Conservation (phyloP, 108 stramenopile genomes). For the Nannochloropsis oceanica region DNA sequence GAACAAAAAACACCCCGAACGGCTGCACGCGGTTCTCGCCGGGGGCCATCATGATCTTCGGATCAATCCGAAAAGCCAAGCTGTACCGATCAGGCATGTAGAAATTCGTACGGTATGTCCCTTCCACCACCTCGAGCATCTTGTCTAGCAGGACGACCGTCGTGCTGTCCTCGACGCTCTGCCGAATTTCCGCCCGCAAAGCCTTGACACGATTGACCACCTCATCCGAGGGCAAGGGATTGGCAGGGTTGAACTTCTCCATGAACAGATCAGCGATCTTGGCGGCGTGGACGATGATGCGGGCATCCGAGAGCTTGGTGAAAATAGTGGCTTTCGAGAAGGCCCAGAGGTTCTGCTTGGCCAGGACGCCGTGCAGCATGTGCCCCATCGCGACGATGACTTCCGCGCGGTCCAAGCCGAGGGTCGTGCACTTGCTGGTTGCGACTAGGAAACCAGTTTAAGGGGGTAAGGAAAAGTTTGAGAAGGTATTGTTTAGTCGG, state of each 20-base stretch:
- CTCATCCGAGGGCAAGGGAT: conserved; percentile 30
- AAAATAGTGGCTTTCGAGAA: conserved; percentile 69
- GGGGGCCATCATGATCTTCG: conserved; percentile 55
- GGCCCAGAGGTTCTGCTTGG: conserved; percentile 55
- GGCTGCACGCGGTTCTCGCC: conserved; percentile 45
- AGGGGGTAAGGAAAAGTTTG: not conserved
- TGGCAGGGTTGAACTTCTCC: conserved; percentile 64
- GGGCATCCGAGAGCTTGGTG: conserved; percentile 40
- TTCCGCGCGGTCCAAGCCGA: conserved; percentile 62
- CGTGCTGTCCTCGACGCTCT: conserved; percentile 50
- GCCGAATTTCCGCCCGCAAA: conserved; percentile 40
- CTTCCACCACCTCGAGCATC: conserved; percentile 51
- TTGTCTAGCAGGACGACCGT: conserved; percentile 8
- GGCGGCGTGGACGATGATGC: conserved; percentile 51
- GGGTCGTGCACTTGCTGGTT: conserved; percentile 17
- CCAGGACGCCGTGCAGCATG: conserved; percentile 73
- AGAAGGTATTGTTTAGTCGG: not conserved
- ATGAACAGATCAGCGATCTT: conserved; percentile 72
- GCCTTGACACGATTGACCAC: conserved; percentile 8
- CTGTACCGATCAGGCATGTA: conserved; percentile 83
- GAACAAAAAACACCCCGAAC: conserved; percentile 77
- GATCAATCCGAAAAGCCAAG: conserved; percentile 76
- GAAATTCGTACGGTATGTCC: conserved; percentile 75
- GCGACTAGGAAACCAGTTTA: not conserved
- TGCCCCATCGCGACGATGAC: conserved; percentile 71